phyloP scores from a whole-genome alignment of 805 yeast species.

The Ogataea polymorpha region DNA sequence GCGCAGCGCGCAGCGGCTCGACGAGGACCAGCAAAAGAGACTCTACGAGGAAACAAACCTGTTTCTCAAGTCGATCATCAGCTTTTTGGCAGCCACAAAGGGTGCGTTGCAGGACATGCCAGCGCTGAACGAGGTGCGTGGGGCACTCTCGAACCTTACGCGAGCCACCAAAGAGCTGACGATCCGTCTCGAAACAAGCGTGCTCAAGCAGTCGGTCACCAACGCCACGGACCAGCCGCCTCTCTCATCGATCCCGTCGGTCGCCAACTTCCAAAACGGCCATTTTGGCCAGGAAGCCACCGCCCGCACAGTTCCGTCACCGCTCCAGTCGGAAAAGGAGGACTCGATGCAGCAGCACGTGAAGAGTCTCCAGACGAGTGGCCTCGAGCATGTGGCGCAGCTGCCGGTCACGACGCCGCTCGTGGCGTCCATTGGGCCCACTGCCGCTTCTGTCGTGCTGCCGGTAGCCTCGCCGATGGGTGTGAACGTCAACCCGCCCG shows the following conservation, averaged over 20 bases:
- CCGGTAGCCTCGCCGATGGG: slow-evolving; percentile 30
- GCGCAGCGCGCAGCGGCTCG: slow-evolving; percentile 29
- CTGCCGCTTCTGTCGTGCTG: slow-evolving; percentile 34
- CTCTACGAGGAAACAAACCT: slow-evolving; percentile 85
- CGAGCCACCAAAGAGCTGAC: slow-evolving; percentile 91
- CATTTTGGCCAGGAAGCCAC: not conserved
- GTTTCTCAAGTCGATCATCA: slow-evolving; percentile 78
- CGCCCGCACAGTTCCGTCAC: slow-evolving; percentile 1
- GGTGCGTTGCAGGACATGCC: slow-evolving; percentile 79
- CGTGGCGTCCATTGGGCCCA: slow-evolving; percentile 35
- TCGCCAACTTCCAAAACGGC: slow-evolving; percentile 28
- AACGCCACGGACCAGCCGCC: slow-evolving; percentile 33
- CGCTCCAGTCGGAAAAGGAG: slow-evolving; percentile 5
- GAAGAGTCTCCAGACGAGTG: slow-evolving; percentile 18
- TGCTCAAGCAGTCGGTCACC: slow-evolving; percentile 36
- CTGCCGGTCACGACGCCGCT: slow-evolving; percentile 35
- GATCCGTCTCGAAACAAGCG: slow-evolving; percentile 69
- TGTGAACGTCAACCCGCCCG: slow-evolving; percentile 9
- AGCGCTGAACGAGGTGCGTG: slow-evolving; percentile 71
- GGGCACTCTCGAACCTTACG: slow-evolving; percentile 76
- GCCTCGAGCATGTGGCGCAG: slow-evolving; percentile 11
- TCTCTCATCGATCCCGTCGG: slow-evolving; percentile 35
- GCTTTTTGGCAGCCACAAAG: slow-evolving; percentile 80
- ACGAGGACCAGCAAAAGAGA: slow-evolving; percentile 51
- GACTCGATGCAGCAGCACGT: slow-evolving; percentile 26